Base-by-base conservation (phyloP, 768 basidiomycete species). In the Rhodotorula babjevae region DNA sequence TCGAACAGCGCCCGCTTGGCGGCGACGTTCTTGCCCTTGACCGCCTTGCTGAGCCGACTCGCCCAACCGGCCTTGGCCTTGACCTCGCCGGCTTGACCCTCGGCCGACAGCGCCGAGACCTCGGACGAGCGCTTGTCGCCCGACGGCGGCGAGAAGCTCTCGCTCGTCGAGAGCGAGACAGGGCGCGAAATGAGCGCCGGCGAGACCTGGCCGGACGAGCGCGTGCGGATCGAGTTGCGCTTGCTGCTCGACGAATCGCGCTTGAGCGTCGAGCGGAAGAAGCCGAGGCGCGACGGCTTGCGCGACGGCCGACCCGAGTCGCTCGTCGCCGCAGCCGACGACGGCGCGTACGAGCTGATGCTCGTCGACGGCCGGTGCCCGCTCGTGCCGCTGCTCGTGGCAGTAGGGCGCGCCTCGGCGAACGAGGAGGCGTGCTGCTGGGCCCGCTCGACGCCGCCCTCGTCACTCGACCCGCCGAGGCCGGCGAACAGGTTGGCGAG, bases 401-500 rank as follows among this genome's bases (percentile, higher is more conserved):
- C 8, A 25, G 55, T 6, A 16, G 46, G 5, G 4, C 8, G 21
- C 12, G 55, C 0, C 19, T 33, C 15, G 10, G 53, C 25, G 33
- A 29, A 42, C 8, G 61, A 52, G n/a, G 40, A n/a, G 23, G 46
- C 60, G 42, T 2, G 33, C 47, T 40, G 50, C 50, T 65, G 46
- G 47, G 18, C 25, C 52, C 56, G 25, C 29, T 50, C 65, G 23
- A 2, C 64, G 42, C 16, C 29, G 59, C 36, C 56, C 15, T 40
- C 25, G 56, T 61, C 56, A 18, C 65, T n/a, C 46, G 27, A 52
- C 12, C 42, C 52, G 27, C 40, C 15, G 15, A 58, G 18, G 42
- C 47, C 63, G 19, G 29, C 42, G 33, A 74, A 74, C 55, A 74
- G 66, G 19, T 49, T 55, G n/a, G 66, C 73, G 23, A 71, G 59